Conservation (phyloP, 192 early-diverging fungal genomes). For the Linnemannia hyalina region DNA sequence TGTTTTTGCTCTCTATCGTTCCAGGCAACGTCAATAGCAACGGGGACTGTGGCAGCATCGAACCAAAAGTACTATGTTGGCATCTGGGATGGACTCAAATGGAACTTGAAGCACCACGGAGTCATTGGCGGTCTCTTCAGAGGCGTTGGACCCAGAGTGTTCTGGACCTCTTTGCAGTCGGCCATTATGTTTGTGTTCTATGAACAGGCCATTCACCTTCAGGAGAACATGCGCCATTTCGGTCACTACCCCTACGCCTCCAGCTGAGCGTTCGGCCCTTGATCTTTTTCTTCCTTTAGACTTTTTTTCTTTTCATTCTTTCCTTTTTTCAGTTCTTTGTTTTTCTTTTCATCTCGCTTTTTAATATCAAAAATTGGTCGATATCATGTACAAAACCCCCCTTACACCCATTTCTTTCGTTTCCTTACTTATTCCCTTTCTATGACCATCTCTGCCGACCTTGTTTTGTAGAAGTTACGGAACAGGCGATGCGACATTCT, state of each 20-base stretch:
- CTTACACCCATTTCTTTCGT: neutral
- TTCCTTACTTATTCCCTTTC: neutral
- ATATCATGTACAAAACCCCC: neutral
- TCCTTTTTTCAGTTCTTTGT: neutral
- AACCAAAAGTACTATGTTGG: constrained; percentile 64
- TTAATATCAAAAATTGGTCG: neutral
- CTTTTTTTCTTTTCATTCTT: neutral
- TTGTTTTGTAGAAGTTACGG: neutral
- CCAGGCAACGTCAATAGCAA: constrained; percentile 26
- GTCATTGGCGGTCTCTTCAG: constrained; percentile 73
- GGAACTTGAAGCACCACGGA: constrained; percentile 70
- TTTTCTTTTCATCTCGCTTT: neutral
- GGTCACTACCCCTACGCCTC: constrained; percentile 49
- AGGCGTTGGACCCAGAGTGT: constrained; percentile 80
- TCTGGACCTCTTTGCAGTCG: constrained; percentile 78
- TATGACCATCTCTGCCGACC: neutral
- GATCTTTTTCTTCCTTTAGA: neutral
- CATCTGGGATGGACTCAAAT: constrained; percentile 67
- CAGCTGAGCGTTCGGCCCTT: neutral
- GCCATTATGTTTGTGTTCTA: constrained; percentile 83
- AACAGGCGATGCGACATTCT: neutral
- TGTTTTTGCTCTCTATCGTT: neutral
- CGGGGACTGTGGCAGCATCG: constrained; percentile 4
- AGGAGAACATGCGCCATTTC: constrained; percentile 57
- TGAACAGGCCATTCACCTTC: constrained; percentile 68